These are phyloP conservation scores for Phytophthora cactorum DNA, from an alignment of 352 stramenopile genomes.

Conservation along the genomic window DNA sequence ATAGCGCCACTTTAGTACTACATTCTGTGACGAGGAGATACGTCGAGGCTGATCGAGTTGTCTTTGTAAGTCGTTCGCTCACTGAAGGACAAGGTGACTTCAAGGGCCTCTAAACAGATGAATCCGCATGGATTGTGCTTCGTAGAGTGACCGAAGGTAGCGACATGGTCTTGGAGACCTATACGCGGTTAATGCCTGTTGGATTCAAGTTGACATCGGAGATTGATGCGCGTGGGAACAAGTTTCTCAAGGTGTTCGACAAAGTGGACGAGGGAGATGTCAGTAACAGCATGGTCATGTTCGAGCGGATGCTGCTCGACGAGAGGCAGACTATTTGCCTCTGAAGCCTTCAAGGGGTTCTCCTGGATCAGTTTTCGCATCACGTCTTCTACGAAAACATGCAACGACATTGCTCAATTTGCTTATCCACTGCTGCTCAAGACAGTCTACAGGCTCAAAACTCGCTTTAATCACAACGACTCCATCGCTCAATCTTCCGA, in stretches of 20 bases:
- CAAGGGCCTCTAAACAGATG: constrained; percentile 49
- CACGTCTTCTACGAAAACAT: too few relatives aligned
- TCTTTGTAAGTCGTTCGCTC: constrained; percentile 57
- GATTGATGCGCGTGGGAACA: not conserved
- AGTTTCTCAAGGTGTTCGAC: constrained; percentile 22
- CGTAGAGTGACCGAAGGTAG: not conserved
- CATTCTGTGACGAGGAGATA: constrained; percentile 48
- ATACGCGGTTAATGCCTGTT: not conserved
- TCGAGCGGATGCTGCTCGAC: constrained; percentile 22
- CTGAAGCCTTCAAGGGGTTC: not conserved
- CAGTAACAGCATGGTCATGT: constrained; percentile 27
- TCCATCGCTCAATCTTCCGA: too few relatives aligned
- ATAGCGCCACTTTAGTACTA: constrained; percentile 15
- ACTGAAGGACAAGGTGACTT: constrained; percentile 41
- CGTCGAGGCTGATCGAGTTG: constrained; percentile 43
- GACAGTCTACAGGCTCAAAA: too few relatives aligned
- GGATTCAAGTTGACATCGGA: not conserved
- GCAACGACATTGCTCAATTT: too few relatives aligned
- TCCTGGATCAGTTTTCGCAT: too few relatives aligned
- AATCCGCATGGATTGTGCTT: constrained; percentile 57
- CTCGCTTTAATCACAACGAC: too few relatives aligned
- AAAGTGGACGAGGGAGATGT: constrained; percentile 30
- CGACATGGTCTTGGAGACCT: not conserved
- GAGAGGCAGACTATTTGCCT: not conserved
- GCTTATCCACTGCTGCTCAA: too few relatives aligned